A percentile compares a stretch with the other conserved stretches of the same genome.
These are phyloP conservation scores for Linaria vulgaris DNA, from an alignment of 257 asterid species.

Conservation along the genomic window DNA sequence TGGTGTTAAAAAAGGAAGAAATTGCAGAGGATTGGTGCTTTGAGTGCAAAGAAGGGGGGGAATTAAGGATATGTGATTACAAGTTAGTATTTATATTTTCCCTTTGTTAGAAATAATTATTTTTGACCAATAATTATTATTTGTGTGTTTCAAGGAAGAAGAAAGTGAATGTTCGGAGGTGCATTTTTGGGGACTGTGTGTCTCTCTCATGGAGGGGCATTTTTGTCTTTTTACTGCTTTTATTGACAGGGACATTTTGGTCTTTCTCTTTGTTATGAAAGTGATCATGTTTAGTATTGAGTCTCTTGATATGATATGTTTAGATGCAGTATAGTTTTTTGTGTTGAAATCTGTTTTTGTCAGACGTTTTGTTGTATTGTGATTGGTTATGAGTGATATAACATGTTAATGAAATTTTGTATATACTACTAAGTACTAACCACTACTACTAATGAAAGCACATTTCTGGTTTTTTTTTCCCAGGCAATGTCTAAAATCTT, in stretches of 20 bases:
- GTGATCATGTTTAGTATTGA: no score
- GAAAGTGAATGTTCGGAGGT: background rate
- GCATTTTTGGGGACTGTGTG: background rate
- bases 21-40: slow-evolving; percentile 76
- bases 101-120: no score
- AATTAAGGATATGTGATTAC: slow-evolving; percentile 62
- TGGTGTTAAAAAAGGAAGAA: slow-evolving; percentile 39
- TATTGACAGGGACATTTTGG: no score
- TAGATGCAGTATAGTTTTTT: background rate
- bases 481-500: slow-evolving; percentile 81
- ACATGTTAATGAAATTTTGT: background rate
- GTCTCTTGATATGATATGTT: no score
- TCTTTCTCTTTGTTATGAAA: no score
- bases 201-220: no score
- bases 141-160: background rate
- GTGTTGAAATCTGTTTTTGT: background rate
- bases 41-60: slow-evolving; percentile 81
- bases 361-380: background rate
- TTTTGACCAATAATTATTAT: background rate
- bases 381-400: background rate
- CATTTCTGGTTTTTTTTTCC: slow-evolving; percentile 28
- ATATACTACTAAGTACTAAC: background rate
- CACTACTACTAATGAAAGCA: slow-evolving; percentile 6
- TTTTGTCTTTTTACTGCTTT: no score
- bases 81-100: slow-evolving; percentile 32